Evolutionary conservation across 345 rosid species (phyloP).

Genomic region (Combretum micranthum): DNA sequence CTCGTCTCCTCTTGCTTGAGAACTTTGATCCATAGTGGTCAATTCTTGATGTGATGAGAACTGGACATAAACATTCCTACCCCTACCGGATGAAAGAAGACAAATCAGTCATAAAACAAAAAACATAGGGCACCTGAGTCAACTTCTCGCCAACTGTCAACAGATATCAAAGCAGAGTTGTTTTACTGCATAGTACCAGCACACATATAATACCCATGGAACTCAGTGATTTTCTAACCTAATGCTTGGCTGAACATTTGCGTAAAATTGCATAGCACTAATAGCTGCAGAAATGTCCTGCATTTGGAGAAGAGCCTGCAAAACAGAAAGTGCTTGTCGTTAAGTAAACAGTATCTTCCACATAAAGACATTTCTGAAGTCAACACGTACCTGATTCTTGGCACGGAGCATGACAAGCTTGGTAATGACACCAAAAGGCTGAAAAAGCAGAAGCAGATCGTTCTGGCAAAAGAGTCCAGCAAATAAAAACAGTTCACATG

Average conservation of each 20-base stretch:
- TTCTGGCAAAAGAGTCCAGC: constrained; percentile 38
- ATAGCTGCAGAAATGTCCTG: constrained; percentile 88
- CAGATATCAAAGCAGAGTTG: neutral
- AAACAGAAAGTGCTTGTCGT: constrained; percentile 5
- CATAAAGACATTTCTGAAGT: neutral
- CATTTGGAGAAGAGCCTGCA: constrained; percentile 97
- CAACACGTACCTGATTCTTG: constrained; percentile 75
- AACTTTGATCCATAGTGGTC: constrained; percentile 86
- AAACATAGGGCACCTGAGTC: no score
- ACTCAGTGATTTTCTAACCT: constrained; percentile 34
- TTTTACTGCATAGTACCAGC: neutral
- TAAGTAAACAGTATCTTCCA: constrained; percentile 2
- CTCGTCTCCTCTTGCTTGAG: constrained; percentile 96
- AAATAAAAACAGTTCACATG: constrained; percentile 6
- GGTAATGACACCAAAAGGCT: constrained; percentile 95
- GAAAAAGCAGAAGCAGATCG: constrained; percentile 94
- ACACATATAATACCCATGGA: neutral
- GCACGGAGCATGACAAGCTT: constrained; percentile 99
- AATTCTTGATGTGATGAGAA: constrained; percentile 99
- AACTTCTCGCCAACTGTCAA: neutral
- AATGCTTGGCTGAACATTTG: constrained; percentile 79
- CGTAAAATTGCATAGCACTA: constrained; percentile 72
- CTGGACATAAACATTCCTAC: constrained; percentile 93
- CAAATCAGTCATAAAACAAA: neutral
- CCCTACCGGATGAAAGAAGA: constrained; percentile 33